Evolutionary conservation across 2,329 filamentous ascomycete genomes (phyloP).

Genomic region (Cladosporium phlei): DNA sequence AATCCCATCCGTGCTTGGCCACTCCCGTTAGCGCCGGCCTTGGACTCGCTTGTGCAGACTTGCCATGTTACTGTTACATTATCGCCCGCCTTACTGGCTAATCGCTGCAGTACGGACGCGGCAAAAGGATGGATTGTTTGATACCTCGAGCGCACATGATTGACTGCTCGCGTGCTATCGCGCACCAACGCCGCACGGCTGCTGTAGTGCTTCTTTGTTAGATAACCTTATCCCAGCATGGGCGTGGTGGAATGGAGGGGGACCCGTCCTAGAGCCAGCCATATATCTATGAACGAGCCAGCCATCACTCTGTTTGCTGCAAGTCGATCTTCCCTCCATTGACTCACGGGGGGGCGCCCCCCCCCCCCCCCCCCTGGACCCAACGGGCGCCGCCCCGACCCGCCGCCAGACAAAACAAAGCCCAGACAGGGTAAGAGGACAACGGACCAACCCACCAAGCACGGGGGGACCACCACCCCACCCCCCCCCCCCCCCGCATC

Average conservation of each 20-base stretch:
- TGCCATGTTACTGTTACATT: constrained; percentile 14
- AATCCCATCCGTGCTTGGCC: constrained; percentile 8
- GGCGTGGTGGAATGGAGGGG: not conserved
- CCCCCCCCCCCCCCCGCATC: no score
- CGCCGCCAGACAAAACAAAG: no score
- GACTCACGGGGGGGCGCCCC: no score
- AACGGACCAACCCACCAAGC: no score
- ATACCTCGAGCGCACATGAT: constrained; percentile 8
- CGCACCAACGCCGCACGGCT: constrained; percentile 1
- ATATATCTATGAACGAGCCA: constrained; percentile 5
- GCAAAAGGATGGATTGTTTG: constrained; percentile 8
- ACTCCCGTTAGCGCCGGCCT: not conserved
- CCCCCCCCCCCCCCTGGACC: no score
- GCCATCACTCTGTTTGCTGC: not conserved
- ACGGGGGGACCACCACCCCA: no score
- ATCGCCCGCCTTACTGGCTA: constrained; percentile 5
- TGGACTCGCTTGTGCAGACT: constrained; percentile 4
- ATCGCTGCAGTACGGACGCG: constrained; percentile 3
- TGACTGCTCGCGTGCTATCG: constrained; percentile 14
- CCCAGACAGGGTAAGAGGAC: no score
- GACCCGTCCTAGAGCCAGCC: no score
- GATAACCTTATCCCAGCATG: constrained; percentile 11
- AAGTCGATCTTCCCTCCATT: constrained; percentile 1
- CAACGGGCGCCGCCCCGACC: not conserved
- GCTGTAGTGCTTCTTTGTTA: not conserved